These are phyloP conservation scores for Sporothrix curviconia DNA, from an alignment of 2,329 filamentous ascomycete genomes.

Conservation along the genomic window DNA sequence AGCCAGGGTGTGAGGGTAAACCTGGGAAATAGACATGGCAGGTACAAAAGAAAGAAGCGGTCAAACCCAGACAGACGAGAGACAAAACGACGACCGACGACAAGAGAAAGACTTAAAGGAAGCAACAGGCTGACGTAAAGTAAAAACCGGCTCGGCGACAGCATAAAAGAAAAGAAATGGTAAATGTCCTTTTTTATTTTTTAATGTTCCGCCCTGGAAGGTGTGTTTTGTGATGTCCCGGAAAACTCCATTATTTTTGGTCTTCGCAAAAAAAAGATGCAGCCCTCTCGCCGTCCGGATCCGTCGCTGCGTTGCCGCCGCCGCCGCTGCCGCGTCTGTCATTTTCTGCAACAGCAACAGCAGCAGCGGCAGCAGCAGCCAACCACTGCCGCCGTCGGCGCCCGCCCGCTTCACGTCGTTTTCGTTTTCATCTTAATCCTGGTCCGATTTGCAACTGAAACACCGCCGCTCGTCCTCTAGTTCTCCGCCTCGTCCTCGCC, in stretches of 20 bases:
- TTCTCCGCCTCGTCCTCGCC: constrained; percentile 57
- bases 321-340: not conserved
- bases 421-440: not conserved
- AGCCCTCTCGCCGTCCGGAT: constrained; percentile 5
- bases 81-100: too few species aligned
- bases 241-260: constrained; percentile 17
- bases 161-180: constrained; percentile 12
- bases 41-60: not conserved
- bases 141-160: not conserved
- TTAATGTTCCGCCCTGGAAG: constrained; percentile 4
- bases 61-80: not conserved
- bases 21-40: not conserved
- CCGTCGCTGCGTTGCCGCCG: not conserved
- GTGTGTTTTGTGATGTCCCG: constrained; percentile 5
- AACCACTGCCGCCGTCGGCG: not conserved
- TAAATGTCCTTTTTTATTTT: constrained; percentile 9
- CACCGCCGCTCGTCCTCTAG: constrained; percentile 25
- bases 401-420: constrained; percentile 18
- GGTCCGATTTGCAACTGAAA: too few species aligned
- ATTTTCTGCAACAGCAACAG: not conserved
- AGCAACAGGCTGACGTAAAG: not conserved
- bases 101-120: too few species aligned
- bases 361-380: not conserved
- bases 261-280: constrained; percentile 3
- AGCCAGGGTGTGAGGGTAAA: not conserved